Percentiles rank a stretch among this genome's conserved stretches.
Conservation (phyloP, 768 basidiomycete species). For the Cubamyces lactineus region DNA sequence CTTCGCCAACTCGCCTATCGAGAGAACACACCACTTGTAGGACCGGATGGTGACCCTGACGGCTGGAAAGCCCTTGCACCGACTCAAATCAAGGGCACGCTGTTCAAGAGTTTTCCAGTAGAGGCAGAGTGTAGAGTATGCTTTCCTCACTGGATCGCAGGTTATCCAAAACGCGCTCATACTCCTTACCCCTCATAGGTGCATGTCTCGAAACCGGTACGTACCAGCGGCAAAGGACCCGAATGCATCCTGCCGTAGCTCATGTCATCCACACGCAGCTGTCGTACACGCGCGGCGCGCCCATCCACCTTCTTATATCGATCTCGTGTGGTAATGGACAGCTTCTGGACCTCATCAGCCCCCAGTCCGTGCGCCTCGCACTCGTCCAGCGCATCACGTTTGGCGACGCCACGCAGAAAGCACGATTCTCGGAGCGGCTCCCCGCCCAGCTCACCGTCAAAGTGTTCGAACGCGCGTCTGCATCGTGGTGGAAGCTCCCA, state of each 20-base stretch:
- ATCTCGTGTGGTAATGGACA: constrained; percentile 23
- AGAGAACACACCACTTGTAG: constrained; percentile 25
- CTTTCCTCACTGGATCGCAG: not conserved
- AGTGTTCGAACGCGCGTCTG: constrained; percentile 12
- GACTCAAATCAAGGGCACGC: constrained; percentile 18
- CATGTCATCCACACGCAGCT: constrained; percentile 12
- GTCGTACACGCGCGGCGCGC: constrained; percentile 29
- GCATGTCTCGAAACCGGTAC: constrained; percentile 25
- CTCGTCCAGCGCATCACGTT: constrained; percentile 24
- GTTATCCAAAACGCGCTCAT: not conserved
- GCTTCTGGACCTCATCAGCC: constrained; percentile 26
- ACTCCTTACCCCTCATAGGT: constrained; percentile 8
- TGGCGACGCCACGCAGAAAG: constrained; percentile 8
- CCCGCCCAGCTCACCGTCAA: constrained; percentile 2
- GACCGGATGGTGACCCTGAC: constrained; percentile 30
- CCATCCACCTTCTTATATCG: constrained; percentile 22
- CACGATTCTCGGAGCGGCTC: constrained; percentile 12
- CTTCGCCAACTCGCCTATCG: constrained; percentile 31
- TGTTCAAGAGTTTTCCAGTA: constrained; percentile 27
- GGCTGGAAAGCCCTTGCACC: constrained; percentile 30
- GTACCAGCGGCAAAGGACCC: not conserved
- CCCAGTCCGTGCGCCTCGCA: constrained; percentile 16
- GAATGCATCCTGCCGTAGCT: no score
- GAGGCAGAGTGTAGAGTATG: constrained; percentile 23
- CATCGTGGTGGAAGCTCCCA: constrained; percentile 22